Evolutionary conservation across 805 yeast species (phyloP).

Genomic region (Zygoascus tannicola): DNA sequence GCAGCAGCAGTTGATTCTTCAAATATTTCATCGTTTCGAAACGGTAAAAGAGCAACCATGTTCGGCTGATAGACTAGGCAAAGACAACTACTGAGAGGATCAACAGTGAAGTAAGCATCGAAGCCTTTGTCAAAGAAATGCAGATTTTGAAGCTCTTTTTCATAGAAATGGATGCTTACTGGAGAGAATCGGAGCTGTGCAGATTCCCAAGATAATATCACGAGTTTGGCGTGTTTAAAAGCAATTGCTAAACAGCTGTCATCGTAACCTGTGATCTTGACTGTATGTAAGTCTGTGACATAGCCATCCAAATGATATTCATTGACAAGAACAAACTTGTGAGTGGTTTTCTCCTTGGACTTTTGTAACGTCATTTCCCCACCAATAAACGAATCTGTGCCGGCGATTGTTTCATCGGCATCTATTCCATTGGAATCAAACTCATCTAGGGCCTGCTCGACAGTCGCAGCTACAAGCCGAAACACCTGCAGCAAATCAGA

Average conservation of each 20-base stretch:
- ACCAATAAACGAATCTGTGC: constrained; percentile 16
- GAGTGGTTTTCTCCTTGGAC: constrained; percentile 14
- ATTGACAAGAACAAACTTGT: constrained; percentile 37
- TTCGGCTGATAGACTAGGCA: constrained; percentile 49
- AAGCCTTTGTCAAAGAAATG: constrained; percentile 24
- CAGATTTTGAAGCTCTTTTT: constrained; percentile 42
- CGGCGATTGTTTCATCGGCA: constrained; percentile 11
- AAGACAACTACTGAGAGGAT: constrained; percentile 49
- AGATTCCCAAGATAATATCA: constrained; percentile 64
- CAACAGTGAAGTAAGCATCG: constrained; percentile 44
- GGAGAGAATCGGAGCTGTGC: constrained; percentile 49
- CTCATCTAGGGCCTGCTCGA: constrained; percentile 12
- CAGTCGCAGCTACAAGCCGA: constrained; percentile 22
- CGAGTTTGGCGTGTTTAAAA: constrained; percentile 68
- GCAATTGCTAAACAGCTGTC: constrained; percentile 44
- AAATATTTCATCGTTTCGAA: constrained; percentile 32
- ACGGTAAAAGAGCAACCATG: constrained; percentile 62
- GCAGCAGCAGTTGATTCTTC: constrained; percentile 13
- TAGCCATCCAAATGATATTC: constrained; percentile 68
- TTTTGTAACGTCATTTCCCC: constrained; percentile 21
- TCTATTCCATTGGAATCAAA: constrained; percentile 9
- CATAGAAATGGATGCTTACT: constrained; percentile 78
- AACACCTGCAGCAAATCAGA: constrained; percentile 53
- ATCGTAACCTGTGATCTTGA: constrained; percentile 39
- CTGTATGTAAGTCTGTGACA: constrained; percentile 46